Conservation (phyloP, 108 stramenopile species). For the Mediolabrus comicus region DNA sequence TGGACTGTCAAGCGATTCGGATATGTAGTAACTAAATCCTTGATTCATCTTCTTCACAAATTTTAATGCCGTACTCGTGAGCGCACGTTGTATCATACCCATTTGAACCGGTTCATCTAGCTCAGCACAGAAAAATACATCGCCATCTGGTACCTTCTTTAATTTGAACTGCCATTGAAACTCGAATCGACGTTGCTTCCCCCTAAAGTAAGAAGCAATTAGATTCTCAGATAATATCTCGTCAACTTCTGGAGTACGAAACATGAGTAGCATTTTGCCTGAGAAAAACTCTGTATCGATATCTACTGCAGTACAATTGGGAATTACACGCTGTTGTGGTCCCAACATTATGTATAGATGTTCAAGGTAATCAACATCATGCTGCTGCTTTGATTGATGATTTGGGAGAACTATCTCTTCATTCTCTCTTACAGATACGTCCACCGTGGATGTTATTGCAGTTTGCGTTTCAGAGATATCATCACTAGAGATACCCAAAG, state of each 20-base stretch:
- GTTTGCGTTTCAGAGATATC: neutral
- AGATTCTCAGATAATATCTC: constrained; percentile 48
- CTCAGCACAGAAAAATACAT: constrained; percentile 81
- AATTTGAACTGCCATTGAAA: constrained; percentile 89
- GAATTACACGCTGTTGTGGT: constrained; percentile 43
- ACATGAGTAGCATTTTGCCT: constrained; percentile 79
- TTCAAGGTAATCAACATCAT: constrained; percentile 26
- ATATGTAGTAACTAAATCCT: constrained; percentile 35
- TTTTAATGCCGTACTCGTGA: constrained; percentile 82
- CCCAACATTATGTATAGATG: constrained; percentile 48
- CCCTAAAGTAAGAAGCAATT: constrained; percentile 57
- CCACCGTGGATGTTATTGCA: neutral
- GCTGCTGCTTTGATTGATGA: constrained; percentile 24
- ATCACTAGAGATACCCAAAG: neutral
- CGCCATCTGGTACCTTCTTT: constrained; percentile 72
- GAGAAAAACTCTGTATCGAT: constrained; percentile 81
- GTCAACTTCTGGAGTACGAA: constrained; percentile 82
- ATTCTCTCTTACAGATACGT: neutral
- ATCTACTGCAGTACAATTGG: constrained; percentile 32
- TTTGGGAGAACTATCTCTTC: neutral
- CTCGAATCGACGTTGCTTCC: constrained; percentile 88
- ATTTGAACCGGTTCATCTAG: constrained; percentile 79
- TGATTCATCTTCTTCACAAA: constrained; percentile 84
- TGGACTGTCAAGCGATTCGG: constrained; percentile 34
- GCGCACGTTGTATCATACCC: constrained; percentile 87